Evolutionary conservation across 2,329 filamentous ascomycete genomes (phyloP).

Genomic region (Fusarium coffeatum): DNA sequence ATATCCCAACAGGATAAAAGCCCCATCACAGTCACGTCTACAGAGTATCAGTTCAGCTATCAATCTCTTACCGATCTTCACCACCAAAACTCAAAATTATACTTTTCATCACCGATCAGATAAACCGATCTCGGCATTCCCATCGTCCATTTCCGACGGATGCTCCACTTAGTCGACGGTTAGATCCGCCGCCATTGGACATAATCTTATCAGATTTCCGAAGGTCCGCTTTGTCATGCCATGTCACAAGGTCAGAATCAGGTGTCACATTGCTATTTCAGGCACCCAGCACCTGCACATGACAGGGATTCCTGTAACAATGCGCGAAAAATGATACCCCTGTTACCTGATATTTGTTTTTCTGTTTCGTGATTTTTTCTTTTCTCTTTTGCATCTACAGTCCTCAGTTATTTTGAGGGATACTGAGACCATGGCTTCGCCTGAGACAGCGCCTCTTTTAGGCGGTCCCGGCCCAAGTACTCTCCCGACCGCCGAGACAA

Average conservation of each 20-base stretch:
- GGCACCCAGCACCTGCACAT: slow-evolving; percentile 1
- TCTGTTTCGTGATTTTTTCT: slow-evolving; percentile 3
- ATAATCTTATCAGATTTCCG: slow-evolving; percentile 44
- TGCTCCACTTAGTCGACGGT: slow-evolving; percentile 31
- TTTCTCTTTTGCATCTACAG: neutral
- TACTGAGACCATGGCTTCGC: slow-evolving; percentile 1
- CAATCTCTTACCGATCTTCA: neutral
- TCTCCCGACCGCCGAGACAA: neutral
- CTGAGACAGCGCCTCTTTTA: slow-evolving; percentile 33
- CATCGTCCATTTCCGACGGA: neutral
- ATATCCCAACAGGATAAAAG: no score
- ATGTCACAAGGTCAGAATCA: slow-evolving; percentile 26
- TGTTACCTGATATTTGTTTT: neutral
- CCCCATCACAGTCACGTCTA: no score
- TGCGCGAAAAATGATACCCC: slow-evolving; percentile 4
- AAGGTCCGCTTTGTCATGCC: slow-evolving; percentile 9
- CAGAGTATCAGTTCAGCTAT: no score
- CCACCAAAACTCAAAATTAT: neutral
- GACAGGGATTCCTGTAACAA: slow-evolving; percentile 4
- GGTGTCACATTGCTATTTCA: slow-evolving; percentile 9
- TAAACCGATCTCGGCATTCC: neutral
- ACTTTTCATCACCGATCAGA: neutral
- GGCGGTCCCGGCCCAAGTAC: slow-evolving; percentile 5
- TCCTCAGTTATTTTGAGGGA: neutral
- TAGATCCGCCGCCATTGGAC: slow-evolving; percentile 44